Percentiles rank a stretch among this genome's conserved stretches.
Conservation (phyloP, 495 filamentous ascomycete species). For the Geoglossum glabrum region DNA sequence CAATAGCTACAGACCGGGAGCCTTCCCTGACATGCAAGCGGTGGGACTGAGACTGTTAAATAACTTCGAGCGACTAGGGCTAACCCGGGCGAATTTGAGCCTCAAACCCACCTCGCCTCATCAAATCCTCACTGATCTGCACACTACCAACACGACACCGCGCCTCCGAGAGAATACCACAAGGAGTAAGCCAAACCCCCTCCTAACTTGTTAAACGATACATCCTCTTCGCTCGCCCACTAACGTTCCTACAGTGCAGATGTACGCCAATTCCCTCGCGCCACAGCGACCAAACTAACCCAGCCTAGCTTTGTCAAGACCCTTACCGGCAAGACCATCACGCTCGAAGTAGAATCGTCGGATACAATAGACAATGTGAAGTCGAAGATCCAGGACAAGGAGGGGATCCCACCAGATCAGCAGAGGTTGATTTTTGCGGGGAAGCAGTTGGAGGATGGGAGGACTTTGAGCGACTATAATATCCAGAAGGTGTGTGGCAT, state of each 20-base stretch:
- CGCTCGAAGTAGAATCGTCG: conserved; percentile 95
- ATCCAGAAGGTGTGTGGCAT: conserved; percentile 77
- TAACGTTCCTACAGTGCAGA: conserved; percentile 44
- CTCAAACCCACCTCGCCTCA: conserved; percentile 1
- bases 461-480: conserved; percentile 97
- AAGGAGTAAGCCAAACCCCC: conserved; percentile 32
- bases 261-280: conserved; percentile 31
- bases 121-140: neutral
- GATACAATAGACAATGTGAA: conserved; percentile 99
- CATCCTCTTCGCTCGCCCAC: conserved; percentile 8
- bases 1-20: no score
- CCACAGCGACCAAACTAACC: neutral
- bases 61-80: neutral
- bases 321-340: conserved; percentile 99
- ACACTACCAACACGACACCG: neutral
- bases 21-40: no score
- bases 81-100: neutral
- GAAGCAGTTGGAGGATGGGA: conserved; percentile 99
- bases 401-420: conserved; percentile 97
- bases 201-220: no score
- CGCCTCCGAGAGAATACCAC: conserved; percentile 20
- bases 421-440: conserved; percentile 99
- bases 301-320: conserved; percentile 76
- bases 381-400: conserved; percentile 98
- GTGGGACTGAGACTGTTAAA: neutral